These are phyloP conservation scores for Musa beccarii DNA, from an alignment of 176 grass and related monocot species.

Conservation along the genomic window DNA sequence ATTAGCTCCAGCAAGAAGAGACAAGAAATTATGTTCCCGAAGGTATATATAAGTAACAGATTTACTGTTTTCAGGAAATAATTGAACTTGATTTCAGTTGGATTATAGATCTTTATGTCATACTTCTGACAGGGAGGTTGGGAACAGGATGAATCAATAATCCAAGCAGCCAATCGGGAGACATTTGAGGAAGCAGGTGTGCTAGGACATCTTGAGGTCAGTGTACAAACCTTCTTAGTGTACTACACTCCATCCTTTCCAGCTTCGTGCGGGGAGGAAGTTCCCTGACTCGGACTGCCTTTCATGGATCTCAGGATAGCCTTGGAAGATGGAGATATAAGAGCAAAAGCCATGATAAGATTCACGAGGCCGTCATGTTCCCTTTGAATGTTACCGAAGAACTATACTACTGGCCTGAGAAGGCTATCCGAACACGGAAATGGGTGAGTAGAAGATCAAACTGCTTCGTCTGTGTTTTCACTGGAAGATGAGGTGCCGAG, in stretches of 20 bases:
- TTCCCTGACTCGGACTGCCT: not conserved
- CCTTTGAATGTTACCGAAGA: constrained; percentile 44
- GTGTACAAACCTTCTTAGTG: not conserved
- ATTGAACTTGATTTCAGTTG: too few species aligned
- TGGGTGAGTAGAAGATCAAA: constrained; percentile 32
- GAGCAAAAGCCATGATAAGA: constrained; percentile 45
- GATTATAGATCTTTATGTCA: not conserved
- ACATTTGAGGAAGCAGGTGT: constrained; percentile 90
- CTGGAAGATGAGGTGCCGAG: not conserved
- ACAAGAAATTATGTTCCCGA: constrained; percentile 94
- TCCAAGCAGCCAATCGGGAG: constrained; percentile 66
- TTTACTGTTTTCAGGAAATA: too few species aligned
- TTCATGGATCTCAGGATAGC: not conserved
- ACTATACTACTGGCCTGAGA: constrained; percentile 54
- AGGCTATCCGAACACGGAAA: constrained; percentile 17
- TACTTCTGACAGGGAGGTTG: constrained; percentile 53
- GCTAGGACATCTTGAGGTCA: constrained; percentile 35
- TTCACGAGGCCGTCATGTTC: constrained; percentile 44
- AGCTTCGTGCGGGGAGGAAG: too few species aligned
- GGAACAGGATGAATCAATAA: constrained; percentile 77
- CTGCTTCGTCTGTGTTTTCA: not conserved
- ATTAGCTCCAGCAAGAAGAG: constrained; percentile 76
- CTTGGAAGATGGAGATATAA: constrained; percentile 50
- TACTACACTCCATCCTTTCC: not conserved
- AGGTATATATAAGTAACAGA: not conserved